phyloP scores from a whole-genome alignment of 108 stramenopile species.

The Craspedostauros australis region DNA sequence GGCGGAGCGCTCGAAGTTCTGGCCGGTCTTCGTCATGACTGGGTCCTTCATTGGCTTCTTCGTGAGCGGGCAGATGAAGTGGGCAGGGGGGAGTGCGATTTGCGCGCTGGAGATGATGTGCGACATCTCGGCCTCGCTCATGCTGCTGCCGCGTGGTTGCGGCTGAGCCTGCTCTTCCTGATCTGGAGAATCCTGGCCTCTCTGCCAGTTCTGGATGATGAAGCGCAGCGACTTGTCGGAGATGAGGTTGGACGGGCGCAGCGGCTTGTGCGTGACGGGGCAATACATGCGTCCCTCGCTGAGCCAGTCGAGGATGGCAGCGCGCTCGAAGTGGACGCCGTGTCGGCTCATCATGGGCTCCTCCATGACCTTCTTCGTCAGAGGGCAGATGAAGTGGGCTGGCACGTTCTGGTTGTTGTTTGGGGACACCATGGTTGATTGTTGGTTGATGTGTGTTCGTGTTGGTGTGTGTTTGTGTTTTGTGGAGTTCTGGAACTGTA shows the following conservation, averaged over 20 bases:
- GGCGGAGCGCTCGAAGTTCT: conserved; percentile 24
- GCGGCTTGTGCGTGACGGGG: conserved; percentile 30
- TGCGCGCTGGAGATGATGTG: no score
- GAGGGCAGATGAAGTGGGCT: conserved; percentile 14
- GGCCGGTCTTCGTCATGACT: conserved; percentile 23
- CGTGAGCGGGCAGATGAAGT: conserved; percentile 30
- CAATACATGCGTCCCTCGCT: no score
- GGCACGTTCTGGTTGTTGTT: no score
- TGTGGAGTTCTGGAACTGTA: no score
- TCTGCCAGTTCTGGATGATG: conserved; percentile 27
- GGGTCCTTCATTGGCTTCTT: conserved; percentile 23
- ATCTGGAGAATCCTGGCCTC: no score
- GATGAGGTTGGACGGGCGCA: conserved; percentile 18
- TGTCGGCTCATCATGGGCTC: conserved; percentile 16
- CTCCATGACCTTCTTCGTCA: conserved; percentile 19
- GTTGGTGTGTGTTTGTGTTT: no score
- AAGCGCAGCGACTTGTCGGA: conserved; percentile 17
- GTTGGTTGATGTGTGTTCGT: no score
- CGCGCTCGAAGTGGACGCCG: conserved; percentile 16
- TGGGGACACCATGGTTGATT: no score
- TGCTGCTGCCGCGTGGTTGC: no score
- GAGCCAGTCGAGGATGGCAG: conserved; percentile 19
- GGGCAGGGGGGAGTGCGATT: no score
- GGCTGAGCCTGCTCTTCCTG: no score
- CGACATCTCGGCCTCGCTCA: no score